Percentiles rank a stretch among this genome's conserved stretches.
Conservation (phyloP, 805 yeast genomes). For the fission yeast (Schizosaccharomyces pombe) region DNA sequence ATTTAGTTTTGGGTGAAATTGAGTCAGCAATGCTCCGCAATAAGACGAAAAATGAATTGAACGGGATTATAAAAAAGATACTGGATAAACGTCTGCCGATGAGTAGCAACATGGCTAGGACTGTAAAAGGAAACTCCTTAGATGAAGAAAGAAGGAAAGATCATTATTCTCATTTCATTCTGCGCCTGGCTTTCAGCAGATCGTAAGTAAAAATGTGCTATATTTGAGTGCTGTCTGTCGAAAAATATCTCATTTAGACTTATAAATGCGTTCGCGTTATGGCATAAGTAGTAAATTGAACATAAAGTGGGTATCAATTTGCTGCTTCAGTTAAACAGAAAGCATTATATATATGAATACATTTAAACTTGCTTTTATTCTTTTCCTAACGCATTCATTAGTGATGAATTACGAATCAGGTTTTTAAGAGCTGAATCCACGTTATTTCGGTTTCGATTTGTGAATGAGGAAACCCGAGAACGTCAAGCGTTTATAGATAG, state of each 20-base stretch:
- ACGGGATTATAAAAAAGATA: conserved; percentile 38
- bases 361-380: no score
- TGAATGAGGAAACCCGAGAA: conserved; percentile 36
- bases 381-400: no score
- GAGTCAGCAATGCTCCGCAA: conserved; percentile 51
- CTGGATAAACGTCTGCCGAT: conserved; percentile 44
- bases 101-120: conserved; percentile 18
- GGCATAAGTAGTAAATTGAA: neutral
- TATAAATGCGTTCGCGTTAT: neutral
- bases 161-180: conserved; percentile 72
- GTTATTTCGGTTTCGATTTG: conserved; percentile 52
- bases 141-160: conserved; percentile 59
- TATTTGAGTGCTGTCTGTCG: conserved; percentile 1
- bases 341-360: no score
- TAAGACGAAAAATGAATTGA: conserved; percentile 40
- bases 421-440: conserved; percentile 55
- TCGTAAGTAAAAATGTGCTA: conserved; percentile 8
- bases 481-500: conserved; percentile 45
- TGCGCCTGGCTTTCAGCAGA: conserved; percentile 75
- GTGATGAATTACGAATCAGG: conserved; percentile 54
- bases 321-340: no score
- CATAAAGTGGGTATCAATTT: no score
- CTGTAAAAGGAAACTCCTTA: conserved; percentile 11
- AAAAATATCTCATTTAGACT: neutral
- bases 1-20: conserved; percentile 47